Evolutionary conservation across 306 rosid genomes (phyloP), one percentile per base, ranked within the genome.

Genomic region (Astragalus membranaceus): DNA sequence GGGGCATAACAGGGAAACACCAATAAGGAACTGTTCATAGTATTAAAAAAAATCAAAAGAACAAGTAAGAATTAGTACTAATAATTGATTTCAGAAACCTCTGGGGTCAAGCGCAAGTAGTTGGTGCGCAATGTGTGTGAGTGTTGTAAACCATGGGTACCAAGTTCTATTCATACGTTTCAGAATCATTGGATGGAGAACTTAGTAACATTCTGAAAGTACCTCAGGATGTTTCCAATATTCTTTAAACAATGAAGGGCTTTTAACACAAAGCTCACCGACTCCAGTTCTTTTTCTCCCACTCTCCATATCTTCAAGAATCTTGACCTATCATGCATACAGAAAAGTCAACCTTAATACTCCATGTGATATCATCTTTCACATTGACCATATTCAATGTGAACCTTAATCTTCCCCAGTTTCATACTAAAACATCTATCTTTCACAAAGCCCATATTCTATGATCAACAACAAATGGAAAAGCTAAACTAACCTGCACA

Each of bases 141-240:
- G 26, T 23, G 26, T 2, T 23, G 26, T 23, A 23, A 23, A 23
- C 26, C 26, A 1, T 23, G 26, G 26, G 26, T 23, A 23, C 26
- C 26, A 23, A 23, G 26, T 23, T 23, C 26, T 23, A 23, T 2
- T 23, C 1, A 26, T 2, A 5, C 42, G 30, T 62, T 77, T 61
- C 15, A 47, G 47, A 77, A 61, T 13, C 57, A 41, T 57, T 39
- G 14, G 69, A 69, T 69, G 6, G 56, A 65, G 39, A 73, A 65
- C 7, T 10, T 20, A 20, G 23, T 44, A 75, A 41, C 47, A 65
- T 67, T 74, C 49, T 64, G 55, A 64, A 67, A 69, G 67, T 81
- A 87, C 97, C 98, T 94, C 78, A 3, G 97, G 91, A 84, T 81
- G 97, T 74, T 89, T 88, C 92, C 92, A 94, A 72, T 90, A 90